Evolutionary conservation across 2,329 filamentous ascomycete genomes (phyloP).

Genomic region (Cercospora citrullina): DNA sequence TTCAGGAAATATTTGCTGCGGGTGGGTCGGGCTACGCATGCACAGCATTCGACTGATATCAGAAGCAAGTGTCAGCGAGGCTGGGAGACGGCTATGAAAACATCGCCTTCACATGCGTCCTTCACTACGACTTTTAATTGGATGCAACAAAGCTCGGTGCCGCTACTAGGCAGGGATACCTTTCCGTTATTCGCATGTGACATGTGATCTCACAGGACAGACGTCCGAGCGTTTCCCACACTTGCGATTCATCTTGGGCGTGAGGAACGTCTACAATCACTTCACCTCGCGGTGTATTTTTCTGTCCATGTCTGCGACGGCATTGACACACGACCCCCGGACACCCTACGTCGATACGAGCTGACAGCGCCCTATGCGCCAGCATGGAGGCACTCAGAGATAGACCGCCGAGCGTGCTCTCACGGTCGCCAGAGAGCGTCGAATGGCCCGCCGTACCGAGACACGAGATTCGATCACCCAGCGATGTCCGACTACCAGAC

Average conservation of each 20-base stretch:
- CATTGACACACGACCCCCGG: slow-evolving; percentile 20
- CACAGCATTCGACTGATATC: not conserved
- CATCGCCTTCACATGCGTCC: not conserved
- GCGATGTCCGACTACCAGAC: slow-evolving; percentile 45
- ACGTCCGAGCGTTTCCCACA: slow-evolving; percentile 2
- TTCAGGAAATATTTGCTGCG: not conserved
- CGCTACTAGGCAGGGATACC: too few species aligned
- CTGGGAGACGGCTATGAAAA: not conserved
- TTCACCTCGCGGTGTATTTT: not conserved
- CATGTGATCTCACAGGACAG: not conserved
- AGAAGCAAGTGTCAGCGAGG: not conserved
- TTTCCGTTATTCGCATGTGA: not conserved
- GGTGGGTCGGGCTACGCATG: not conserved
- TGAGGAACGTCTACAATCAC: not conserved
- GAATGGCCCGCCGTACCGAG: slow-evolving; percentile 24
- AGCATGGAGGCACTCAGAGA: slow-evolving; percentile 38
- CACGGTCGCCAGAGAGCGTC: slow-evolving; percentile 37
- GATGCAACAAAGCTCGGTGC: too few species aligned
- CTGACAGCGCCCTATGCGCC: slow-evolving; percentile 21
- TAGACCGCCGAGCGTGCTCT: slow-evolving; percentile 45
- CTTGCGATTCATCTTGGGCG: slow-evolving; percentile 2
- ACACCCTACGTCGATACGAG: slow-evolving; percentile 26
- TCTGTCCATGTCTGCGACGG: slow-evolving; percentile 19
- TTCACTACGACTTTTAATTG: not conserved
- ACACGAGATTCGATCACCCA: slow-evolving; percentile 27